These are phyloP conservation scores for Candida sojae DNA, from an alignment of 1,139 yeast genomes.

Conservation along the genomic window DNA sequence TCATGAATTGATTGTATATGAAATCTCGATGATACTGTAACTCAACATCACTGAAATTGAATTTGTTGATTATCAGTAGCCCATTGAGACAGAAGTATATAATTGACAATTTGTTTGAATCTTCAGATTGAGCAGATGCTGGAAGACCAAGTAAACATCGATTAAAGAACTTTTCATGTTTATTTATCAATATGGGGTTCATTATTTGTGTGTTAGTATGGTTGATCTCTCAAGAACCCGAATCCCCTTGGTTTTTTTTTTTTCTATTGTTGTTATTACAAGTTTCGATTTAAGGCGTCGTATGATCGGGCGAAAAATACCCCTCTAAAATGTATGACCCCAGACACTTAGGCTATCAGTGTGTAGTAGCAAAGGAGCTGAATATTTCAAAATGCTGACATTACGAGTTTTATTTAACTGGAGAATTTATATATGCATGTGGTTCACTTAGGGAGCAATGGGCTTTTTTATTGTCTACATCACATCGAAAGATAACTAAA, in stretches of 20 bases:
- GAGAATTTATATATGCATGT: too few relatives aligned
- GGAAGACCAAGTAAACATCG: constrained; percentile 56
- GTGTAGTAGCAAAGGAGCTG: too few relatives aligned
- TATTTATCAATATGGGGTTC: constrained; percentile 20
- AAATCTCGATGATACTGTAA: constrained; percentile 38
- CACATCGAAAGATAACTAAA: too few relatives aligned
- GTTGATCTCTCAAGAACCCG: neutral
- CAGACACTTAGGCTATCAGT: too few relatives aligned
- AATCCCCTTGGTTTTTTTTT: neutral
- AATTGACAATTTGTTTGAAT: constrained; percentile 65
- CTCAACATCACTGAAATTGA: constrained; percentile 29
- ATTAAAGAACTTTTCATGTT: constrained; percentile 53
- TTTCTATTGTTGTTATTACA: too few relatives aligned
- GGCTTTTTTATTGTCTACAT: too few relatives aligned
- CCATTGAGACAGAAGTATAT: constrained; percentile 70
- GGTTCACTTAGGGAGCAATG: too few relatives aligned
- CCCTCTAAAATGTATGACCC: too few relatives aligned
- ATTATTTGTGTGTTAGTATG: neutral
- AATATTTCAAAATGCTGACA: too few relatives aligned
- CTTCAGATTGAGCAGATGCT: constrained; percentile 52
- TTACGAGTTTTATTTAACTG: too few relatives aligned
- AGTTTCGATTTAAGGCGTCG: too few relatives aligned
- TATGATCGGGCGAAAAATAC: too few relatives aligned
- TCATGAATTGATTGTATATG: constrained; percentile 49
- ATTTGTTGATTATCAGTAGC: constrained; percentile 49